Percentiles rank a stretch among this genome's conserved stretches.
Evolutionary conservation across 495 filamentous ascomycete genomes (phyloP).

Genomic region (Cercophora scortea): DNA sequence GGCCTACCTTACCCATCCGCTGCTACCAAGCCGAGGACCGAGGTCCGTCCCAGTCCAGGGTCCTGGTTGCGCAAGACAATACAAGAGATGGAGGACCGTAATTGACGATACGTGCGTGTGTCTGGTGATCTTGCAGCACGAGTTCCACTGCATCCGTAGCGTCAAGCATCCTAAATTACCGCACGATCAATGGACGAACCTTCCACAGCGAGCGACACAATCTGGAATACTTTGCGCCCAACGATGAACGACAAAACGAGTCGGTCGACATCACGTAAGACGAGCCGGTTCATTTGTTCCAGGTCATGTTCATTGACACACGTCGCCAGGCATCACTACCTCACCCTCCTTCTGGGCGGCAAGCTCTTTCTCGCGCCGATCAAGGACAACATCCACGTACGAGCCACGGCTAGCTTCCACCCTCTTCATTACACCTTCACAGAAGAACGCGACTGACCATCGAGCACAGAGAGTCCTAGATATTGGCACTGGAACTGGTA

Average conservation of each 20-base stretch:
- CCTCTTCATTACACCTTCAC: no score
- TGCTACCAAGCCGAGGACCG: no score
- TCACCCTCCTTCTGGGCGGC: constrained; percentile 27
- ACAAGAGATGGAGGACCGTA: no score
- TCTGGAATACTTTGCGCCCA: constrained; percentile 22
- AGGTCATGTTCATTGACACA: neutral
- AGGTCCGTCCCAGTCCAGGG: no score
- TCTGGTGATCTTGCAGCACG: no score
- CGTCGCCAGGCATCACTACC: constrained; percentile 21
- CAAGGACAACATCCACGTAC: neutral
- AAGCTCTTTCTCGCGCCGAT: constrained; percentile 33
- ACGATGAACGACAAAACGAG: constrained; percentile 29
- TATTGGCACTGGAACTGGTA: constrained; percentile 31
- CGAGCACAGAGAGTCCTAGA: constrained; percentile 24
- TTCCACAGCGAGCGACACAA: constrained; percentile 26
- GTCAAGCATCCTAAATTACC: constrained; percentile 36
- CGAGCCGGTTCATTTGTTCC: neutral
- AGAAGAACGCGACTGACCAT: no score
- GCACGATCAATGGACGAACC: constrained; percentile 29
- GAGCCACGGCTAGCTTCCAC: no score
- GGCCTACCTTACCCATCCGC: no score
- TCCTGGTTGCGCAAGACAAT: no score
- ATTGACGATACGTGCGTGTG: no score
- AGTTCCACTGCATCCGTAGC: constrained; percentile 34
- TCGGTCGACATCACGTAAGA: constrained; percentile 28